Percentiles rank a stretch among this genome's conserved stretches.
Evolutionary conservation across 768 basidiomycete species (phyloP).

Genomic region (Hericium alpestre): DNA sequence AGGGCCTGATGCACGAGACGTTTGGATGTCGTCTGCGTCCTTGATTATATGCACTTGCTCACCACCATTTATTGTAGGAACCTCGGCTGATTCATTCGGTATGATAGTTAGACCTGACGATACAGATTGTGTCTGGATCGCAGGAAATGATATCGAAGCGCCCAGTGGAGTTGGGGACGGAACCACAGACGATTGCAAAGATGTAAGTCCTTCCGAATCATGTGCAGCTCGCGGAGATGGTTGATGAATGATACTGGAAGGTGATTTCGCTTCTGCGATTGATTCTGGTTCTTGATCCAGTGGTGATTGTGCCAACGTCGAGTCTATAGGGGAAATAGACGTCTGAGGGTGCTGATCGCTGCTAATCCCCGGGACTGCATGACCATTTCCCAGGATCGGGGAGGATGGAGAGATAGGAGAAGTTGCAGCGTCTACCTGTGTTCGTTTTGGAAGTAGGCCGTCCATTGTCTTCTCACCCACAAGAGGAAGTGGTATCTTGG

Average conservation of each 20-base stretch:
- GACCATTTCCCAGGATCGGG: not conserved
- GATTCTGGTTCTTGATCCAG: not conserved
- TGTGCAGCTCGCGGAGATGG: not conserved
- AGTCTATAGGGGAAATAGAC: not conserved
- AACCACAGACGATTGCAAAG: not conserved
- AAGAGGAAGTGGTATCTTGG: not conserved
- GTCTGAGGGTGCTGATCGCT: not conserved
- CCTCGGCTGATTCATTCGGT: not conserved
- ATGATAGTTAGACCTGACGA: not conserved
- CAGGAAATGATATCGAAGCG: not conserved
- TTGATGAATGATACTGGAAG: not conserved
- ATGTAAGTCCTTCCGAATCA: not conserved
- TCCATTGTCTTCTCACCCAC: no score
- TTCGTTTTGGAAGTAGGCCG: no score
- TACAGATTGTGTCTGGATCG: no score
- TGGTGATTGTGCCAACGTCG: not conserved
- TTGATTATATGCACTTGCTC: no score
- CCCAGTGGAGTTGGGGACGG: not conserved
- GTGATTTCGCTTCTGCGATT: not conserved
- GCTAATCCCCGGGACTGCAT: not conserved
- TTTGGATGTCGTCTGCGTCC: not conserved
- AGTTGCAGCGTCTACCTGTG: conserved; percentile 8
- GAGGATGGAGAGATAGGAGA: conserved; percentile 6
- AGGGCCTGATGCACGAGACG: no score
- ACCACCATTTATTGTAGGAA: not conserved